phyloP scores from a whole-genome alignment of 1,139 yeast genomes.

The Yamadazyma diddensiae region DNA sequence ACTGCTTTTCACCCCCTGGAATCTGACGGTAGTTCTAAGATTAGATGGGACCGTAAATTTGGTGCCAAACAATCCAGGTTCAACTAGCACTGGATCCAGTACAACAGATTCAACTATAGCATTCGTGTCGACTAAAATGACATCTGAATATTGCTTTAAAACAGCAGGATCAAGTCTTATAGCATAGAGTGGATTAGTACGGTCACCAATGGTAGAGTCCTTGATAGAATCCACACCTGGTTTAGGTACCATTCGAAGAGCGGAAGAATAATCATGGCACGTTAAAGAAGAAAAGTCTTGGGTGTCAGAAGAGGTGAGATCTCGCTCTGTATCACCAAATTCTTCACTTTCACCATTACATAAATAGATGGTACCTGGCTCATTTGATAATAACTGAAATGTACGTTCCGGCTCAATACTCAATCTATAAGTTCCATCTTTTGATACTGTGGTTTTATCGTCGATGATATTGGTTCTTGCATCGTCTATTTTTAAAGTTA shows the following conservation, averaged over 20 bases:
- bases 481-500: constrained; percentile 2
- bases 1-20: constrained; percentile 62
- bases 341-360: constrained; percentile 5
- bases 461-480: background rate
- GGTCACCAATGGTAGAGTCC: constrained; percentile 55
- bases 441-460: background rate
- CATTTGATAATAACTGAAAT: constrained; percentile 2
- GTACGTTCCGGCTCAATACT: constrained; percentile 1
- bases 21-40: constrained; percentile 43
- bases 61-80: constrained; percentile 1
- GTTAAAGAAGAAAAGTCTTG: constrained; percentile 22
- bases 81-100: background rate
- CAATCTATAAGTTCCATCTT: background rate
- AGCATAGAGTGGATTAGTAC: constrained; percentile 43
- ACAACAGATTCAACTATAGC: constrained; percentile 3
- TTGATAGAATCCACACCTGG: constrained; percentile 27
- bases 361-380: constrained; percentile 1
- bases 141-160: constrained; percentile 1
- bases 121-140: constrained; percentile 4
- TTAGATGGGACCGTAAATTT: constrained; percentile 1
- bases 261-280: constrained; percentile 39
- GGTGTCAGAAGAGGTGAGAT: constrained; percentile 22
- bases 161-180: constrained; percentile 4
- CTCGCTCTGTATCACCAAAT: constrained; percentile 9
- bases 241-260: constrained; percentile 34